phyloP scores from a whole-genome alignment of 2,329 filamentous ascomycete genomes.

The Aureobasidium lini region DNA sequence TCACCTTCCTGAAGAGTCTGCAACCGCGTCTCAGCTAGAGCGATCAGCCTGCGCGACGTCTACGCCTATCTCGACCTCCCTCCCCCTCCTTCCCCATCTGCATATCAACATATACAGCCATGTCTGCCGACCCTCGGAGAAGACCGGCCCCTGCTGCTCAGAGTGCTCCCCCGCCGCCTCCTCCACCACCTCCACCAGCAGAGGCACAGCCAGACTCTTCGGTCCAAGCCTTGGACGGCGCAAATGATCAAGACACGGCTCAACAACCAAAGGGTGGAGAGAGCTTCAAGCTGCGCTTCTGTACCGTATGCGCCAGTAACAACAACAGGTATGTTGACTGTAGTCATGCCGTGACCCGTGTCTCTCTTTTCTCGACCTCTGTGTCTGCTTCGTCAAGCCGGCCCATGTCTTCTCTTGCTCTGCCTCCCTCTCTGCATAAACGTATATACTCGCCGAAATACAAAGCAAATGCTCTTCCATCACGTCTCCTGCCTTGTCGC shows the following conservation, averaged over 20 bases:
- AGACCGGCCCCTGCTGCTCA: conserved; percentile 32
- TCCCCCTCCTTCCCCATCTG: neutral
- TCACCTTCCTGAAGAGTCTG: neutral
- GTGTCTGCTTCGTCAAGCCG: neutral
- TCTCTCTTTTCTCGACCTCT: neutral
- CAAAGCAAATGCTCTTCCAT: conserved; percentile 1
- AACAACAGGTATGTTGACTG: conserved; percentile 70
- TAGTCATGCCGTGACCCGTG: neutral
- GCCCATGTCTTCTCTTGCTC: neutral
- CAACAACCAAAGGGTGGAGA: conserved; percentile 32
- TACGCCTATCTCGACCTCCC: neutral
- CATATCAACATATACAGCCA: conserved; percentile 18
- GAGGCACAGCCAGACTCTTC: conserved; percentile 28
- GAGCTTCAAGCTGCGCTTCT: conserved; percentile 89
- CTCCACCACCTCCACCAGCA: conserved; percentile 44
- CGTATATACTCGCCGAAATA: conserved; percentile 13
- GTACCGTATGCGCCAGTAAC: conserved; percentile 97
- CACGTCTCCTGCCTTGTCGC: neutral
- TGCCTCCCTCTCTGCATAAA: neutral
- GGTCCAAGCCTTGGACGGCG: conserved; percentile 20
- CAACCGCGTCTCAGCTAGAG: neutral
- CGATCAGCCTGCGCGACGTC: neutral
- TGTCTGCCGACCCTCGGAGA: conserved; percentile 41
- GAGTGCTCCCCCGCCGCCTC: conserved; percentile 33
- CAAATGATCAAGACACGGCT: conserved; percentile 30